Conservation (phyloP, 768 basidiomycete species). For the Auricularia auricula-judae region DNA sequence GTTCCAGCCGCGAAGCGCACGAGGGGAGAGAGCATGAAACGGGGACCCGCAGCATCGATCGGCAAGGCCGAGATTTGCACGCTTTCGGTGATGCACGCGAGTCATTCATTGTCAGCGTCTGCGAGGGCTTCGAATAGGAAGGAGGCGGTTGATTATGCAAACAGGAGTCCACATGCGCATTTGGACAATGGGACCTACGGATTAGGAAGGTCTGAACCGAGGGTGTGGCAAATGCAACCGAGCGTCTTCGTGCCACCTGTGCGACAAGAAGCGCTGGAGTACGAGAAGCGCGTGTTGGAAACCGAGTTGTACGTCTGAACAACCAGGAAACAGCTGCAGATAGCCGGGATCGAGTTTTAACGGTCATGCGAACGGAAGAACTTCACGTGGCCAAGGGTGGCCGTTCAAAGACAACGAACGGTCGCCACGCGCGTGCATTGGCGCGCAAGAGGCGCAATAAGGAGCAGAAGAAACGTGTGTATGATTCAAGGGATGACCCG, state of each 20-base stretch:
- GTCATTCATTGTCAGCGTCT: not conserved
- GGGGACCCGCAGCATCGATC: not conserved
- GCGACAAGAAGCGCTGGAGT: too few species aligned
- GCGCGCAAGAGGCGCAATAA: not conserved
- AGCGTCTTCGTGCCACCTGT: too few species aligned
- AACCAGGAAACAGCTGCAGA: not conserved
- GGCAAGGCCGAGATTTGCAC: not conserved
- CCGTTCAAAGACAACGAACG: not conserved
- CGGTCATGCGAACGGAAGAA: not conserved
- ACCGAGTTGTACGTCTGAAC: not conserved
- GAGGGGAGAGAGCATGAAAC: not conserved
- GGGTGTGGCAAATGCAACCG: too few species aligned
- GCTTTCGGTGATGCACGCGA: not conserved
- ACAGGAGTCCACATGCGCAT: too few species aligned
- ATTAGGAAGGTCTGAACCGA: too few species aligned
- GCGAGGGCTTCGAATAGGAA: not conserved
- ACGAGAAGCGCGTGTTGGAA: not conserved
- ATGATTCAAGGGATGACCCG: slow-evolving; percentile 66
- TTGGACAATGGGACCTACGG: not conserved
- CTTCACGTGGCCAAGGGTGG: not conserved
- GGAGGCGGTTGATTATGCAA: not conserved
- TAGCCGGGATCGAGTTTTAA: not conserved
- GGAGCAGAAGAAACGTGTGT: not conserved
- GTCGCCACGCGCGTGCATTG: not conserved
- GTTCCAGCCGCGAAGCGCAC: not conserved